Evolutionary conservation across 2,329 filamentous ascomycete genomes (phyloP).

Genomic region (Paramyrothecium roridum): DNA sequence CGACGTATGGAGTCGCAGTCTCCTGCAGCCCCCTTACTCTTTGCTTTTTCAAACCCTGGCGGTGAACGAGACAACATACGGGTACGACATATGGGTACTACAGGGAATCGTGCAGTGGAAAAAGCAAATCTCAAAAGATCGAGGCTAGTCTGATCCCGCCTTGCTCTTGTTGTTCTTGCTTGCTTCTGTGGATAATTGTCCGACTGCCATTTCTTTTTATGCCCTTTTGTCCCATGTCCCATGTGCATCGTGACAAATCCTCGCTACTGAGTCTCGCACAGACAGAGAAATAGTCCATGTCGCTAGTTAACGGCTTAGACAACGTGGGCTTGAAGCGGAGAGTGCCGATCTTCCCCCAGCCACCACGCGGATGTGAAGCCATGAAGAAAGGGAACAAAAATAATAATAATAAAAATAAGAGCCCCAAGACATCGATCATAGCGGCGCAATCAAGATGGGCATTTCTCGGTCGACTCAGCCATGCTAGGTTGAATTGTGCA

Average conservation of each 20-base stretch:
- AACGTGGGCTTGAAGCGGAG: background rate
- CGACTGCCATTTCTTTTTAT: background rate
- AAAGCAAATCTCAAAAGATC: background rate
- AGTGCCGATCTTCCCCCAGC: background rate
- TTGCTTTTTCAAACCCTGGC: background rate
- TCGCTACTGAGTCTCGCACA: background rate
- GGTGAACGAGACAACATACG: background rate
- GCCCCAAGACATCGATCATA: too few relatives aligned
- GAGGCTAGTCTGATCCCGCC: background rate
- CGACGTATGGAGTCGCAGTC: background rate
- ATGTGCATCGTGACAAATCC: too few relatives aligned
- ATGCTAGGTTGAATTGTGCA: too few relatives aligned
- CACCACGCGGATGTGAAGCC: background rate
- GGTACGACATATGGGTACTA: background rate
- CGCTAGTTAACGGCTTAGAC: background rate
- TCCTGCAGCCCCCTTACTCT: background rate
- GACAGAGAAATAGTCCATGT: background rate
- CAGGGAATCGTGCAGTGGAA: background rate
- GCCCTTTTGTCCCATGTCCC: too few relatives aligned
- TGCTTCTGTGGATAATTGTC: background rate
- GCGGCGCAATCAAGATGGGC: too few relatives aligned
- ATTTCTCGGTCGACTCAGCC: too few relatives aligned
- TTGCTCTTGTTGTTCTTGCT: background rate
- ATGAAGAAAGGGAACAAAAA: background rate
- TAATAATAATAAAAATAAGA: too few relatives aligned